phyloP scores from a whole-genome alignment of 352 stramenopile genomes.

The Phytopythium delawarense region DNA sequence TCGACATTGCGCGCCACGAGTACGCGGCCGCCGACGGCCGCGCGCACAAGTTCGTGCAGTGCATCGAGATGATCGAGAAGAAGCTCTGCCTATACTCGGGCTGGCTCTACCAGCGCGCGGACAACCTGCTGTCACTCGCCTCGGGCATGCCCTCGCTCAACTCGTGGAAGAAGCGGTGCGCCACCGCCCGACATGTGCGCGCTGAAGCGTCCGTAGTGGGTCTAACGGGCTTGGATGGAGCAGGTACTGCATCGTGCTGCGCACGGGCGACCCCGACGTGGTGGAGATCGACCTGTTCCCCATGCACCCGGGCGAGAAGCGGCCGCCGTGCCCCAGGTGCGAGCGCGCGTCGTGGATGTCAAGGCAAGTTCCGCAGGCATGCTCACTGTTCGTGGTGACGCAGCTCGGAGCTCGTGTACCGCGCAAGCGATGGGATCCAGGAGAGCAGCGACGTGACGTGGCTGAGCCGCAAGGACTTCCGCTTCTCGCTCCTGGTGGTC shows the following conservation, averaged over 20 bases:
- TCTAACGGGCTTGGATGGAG: background rate
- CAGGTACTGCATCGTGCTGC: conserved; percentile 77
- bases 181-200: background rate
- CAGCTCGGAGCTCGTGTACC: conserved; percentile 62
- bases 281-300: conserved; percentile 82
- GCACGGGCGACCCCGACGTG: conserved; percentile 41
- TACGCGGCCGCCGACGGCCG: conserved; percentile 36
- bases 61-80: conserved; percentile 79
- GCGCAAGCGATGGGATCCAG: conserved; percentile 49
- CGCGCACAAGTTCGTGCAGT: conserved; percentile 47
- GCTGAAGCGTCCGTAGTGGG: no score
- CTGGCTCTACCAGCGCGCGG: conserved; percentile 76
- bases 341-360: background rate
- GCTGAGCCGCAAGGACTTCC: conserved; percentile 68
- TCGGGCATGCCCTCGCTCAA: conserved; percentile 69
- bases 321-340: conserved; percentile 57
- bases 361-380: background rate
- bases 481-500: conserved; percentile 55
- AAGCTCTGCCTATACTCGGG: conserved; percentile 80
- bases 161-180: conserved; percentile 79
- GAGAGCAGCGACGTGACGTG: conserved; percentile 50
- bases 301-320: conserved; percentile 71
- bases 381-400: background rate
- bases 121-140: conserved; percentile 77
- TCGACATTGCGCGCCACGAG: conserved; percentile 64